Evolutionary conservation across 805 yeast species (phyloP).

Genomic region (Lachancea quebecensis): DNA sequence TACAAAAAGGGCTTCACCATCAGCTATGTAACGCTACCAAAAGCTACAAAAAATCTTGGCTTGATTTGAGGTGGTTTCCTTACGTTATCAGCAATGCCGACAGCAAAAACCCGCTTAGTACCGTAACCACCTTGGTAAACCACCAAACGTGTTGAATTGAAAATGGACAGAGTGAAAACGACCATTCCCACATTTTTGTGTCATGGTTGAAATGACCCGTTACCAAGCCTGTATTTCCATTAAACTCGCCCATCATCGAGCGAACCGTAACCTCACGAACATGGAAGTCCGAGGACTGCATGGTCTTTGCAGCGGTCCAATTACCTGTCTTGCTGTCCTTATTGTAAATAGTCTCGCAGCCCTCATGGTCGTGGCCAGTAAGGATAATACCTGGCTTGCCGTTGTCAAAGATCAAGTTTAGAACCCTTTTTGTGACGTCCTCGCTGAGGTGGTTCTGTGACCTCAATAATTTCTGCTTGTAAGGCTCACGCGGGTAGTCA

Average conservation of each 20-base stretch:
- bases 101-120: constrained; percentile 36
- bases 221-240: constrained; percentile 81
- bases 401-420: constrained; percentile 64
- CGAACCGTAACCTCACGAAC: constrained; percentile 78
- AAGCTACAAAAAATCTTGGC: no score
- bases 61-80: background rate
- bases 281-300: constrained; percentile 26
- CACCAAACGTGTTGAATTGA: constrained; percentile 93
- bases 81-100: constrained; percentile 23
- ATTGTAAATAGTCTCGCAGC: constrained; percentile 71
- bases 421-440: constrained; percentile 58
- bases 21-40: no score
- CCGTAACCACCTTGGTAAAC: constrained; percentile 58
- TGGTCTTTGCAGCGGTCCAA: constrained; percentile 53
- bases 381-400: constrained; percentile 69
- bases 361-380: constrained; percentile 96
- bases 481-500: constrained; percentile 51
- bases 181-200: constrained; percentile 52
- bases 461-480: constrained; percentile 62
- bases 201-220: constrained; percentile 57
- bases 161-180: constrained; percentile 71
- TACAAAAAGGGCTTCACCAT: no score
- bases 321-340: constrained; percentile 33
- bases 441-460: constrained; percentile 79
- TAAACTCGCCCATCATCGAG: constrained; percentile 94